phyloP scores from a whole-genome alignment of 164 flowering plant genomes.

The Macadamia tetraphylla region DNA sequence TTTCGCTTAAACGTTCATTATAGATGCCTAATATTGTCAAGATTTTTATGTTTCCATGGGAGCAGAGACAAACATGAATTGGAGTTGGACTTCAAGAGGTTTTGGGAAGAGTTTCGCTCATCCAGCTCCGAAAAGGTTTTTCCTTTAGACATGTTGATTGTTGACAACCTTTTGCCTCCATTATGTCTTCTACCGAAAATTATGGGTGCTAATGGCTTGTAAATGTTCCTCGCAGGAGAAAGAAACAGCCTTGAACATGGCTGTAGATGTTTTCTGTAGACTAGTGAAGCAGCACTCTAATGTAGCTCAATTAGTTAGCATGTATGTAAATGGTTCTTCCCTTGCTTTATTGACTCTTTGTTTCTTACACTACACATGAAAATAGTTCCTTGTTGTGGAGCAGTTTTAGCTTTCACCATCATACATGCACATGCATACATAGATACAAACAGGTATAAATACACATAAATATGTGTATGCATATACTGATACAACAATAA shows the following conservation, averaged over 20 bases:
- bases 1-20: not conserved
- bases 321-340: constrained; percentile 37
- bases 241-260: constrained; percentile 89
- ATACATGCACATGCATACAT: no score
- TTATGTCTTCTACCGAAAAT: not conserved
- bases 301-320: constrained; percentile 79
- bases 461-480: no score
- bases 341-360: not conserved
- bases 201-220: constrained; percentile 17
- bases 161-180: not conserved
- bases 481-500: no score
- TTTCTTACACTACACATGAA: no score
- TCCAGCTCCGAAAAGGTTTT: constrained; percentile 91
- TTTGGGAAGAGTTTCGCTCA: constrained; percentile 98
- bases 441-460: no score
- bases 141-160: not conserved
- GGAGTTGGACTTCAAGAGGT: constrained; percentile 98
- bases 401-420: no score
- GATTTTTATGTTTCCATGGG: constrained; percentile 1
- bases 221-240: constrained; percentile 70
- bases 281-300: constrained; percentile 84
- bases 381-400: no score
- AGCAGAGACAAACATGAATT: constrained; percentile 85
- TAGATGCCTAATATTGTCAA: not conserved
- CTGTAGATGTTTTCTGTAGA: constrained; percentile 94